phyloP scores from a whole-genome alignment of 2,329 filamentous ascomycete genomes.

The Neoscytalidium dimidiatum region DNA sequence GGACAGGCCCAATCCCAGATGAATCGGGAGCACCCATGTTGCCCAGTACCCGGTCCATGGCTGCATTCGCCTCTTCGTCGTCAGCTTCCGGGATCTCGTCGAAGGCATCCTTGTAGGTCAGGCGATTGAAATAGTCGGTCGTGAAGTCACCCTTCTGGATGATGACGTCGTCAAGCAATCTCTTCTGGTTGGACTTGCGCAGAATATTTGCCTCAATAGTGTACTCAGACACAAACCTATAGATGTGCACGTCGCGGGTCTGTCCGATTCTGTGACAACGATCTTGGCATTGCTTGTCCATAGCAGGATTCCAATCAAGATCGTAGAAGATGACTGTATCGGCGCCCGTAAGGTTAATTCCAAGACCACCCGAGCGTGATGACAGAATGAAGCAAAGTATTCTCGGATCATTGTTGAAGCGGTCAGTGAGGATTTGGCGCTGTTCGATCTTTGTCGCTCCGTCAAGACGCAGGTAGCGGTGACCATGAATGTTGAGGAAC shows the following conservation, averaged over 20 bases:
- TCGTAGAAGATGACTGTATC: constrained; percentile 99
- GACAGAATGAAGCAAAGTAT: constrained; percentile 96
- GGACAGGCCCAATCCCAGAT: constrained; percentile 67
- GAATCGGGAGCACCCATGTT: constrained; percentile 43
- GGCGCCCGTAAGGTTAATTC: constrained; percentile 94
- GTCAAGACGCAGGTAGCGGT: constrained; percentile 94
- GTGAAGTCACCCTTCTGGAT: constrained; percentile 99
- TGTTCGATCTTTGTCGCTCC: constrained; percentile 97
- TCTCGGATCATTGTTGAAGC: constrained; percentile 92
- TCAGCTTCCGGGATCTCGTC: constrained; percentile 46
- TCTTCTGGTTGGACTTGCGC: constrained; percentile 94
- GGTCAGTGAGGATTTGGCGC: constrained; percentile 89
- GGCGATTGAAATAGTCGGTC: constrained; percentile 89
- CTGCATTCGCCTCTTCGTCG: constrained; percentile 61
- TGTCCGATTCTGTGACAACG: constrained; percentile 96
- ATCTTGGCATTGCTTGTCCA: constrained; percentile 99
- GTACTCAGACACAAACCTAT: constrained; percentile 62
- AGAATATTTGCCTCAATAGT: constrained; percentile 98
- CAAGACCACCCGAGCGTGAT: constrained; percentile 88
- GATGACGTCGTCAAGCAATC: constrained; percentile 95
- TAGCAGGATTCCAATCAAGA: constrained; percentile 98
- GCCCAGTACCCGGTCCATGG: constrained; percentile 82
- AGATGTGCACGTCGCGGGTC: constrained; percentile 96
- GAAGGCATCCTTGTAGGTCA: constrained; percentile 69
- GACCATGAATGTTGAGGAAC: constrained; percentile 95